A percentile compares a stretch with the other conserved stretches of the same genome.
phyloP scores from a whole-genome alignment of 139 green algal species.

The Coelastrella sp. region DNA sequence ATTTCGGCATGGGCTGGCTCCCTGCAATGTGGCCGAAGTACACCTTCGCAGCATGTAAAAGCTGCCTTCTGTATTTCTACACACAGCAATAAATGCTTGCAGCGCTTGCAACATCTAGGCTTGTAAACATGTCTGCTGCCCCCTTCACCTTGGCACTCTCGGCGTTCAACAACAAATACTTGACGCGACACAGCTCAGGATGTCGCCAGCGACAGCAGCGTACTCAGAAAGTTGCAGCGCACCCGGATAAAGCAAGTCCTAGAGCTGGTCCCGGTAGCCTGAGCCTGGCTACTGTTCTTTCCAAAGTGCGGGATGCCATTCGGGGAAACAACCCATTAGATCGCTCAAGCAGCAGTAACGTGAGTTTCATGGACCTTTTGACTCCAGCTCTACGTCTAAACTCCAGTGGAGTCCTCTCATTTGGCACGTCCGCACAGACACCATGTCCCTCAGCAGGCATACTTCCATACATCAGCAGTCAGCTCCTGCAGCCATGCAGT shows the following conservation, averaged over 20 bases:
- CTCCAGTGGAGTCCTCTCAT: too few relatives aligned
- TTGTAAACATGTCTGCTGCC: neutral
- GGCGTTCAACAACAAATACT: neutral
- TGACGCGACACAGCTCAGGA: too few relatives aligned
- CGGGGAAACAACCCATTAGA: slow-evolving; percentile 5
- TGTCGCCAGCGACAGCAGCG: too few relatives aligned
- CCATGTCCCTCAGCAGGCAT: too few relatives aligned
- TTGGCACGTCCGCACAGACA: too few relatives aligned
- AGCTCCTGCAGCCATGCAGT: too few relatives aligned
- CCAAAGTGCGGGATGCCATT: neutral
- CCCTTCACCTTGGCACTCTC: neutral
- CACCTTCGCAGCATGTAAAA: neutral
- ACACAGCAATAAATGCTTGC: neutral
- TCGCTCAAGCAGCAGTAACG: neutral
- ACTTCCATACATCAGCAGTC: too few relatives aligned
- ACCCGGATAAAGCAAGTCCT: neutral
- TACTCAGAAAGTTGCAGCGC: too few relatives aligned
- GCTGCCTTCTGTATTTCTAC: neutral
- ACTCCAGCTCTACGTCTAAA: neutral
- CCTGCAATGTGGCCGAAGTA: neutral
- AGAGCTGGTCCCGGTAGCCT: neutral
- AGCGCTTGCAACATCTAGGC: neutral
- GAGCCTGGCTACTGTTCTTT: slow-evolving; percentile 1
- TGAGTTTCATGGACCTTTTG: neutral
- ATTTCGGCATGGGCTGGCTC: neutral